Evolutionary conservation across 1,139 yeast genomes (phyloP), one percentile per base, ranked within the genome.

Genomic region (Dujonia santamariae): DNA sequence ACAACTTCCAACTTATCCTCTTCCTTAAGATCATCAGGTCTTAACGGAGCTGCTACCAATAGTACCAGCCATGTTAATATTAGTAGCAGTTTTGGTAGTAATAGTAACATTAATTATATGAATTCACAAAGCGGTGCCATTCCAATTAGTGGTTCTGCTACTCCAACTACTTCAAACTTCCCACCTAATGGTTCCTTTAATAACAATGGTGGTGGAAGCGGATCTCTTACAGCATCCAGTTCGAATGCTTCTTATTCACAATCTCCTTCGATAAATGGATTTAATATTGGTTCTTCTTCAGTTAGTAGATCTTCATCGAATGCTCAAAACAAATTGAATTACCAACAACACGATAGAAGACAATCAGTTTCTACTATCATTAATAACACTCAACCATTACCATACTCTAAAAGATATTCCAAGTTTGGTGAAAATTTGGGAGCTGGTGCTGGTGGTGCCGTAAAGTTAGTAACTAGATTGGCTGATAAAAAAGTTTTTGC

Each of bases 391-490:
- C 32, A 29, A n/a, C 65, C 56, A 37, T 46, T 67, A 25, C 78
- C 95, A 2, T 77, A 83, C 43, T 74, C 85, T 16, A 86, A 84
- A 52, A 69, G 90, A 42, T 90, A 88, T 53, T 78, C 87, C 33
- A 85, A 82, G 52, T 76, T 81, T 35, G 96, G 96, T 32, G 94
- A 87, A 50, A 84, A 78, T 38, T 68, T 90, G 29, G 97, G 97
- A 31, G 95, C 95, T 8, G 97, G 97, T 39, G 97, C 97, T 3
- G 97, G 97, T 28, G 97, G 97, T 4, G 75, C 92, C 3, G 97
- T 90, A 23, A 77, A 81, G 48, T 65, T 90, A 36, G 82, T 87
- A 21, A 80, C 74, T 28, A 67, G 96, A 48, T 65, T 76, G 29
- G 58, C 74, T 18, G 96, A 88, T 58, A 77, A 76, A 38, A 73